These are phyloP conservation scores for Ogataea angusta DNA, from an alignment of 805 yeast species.

Conservation along the genomic window DNA sequence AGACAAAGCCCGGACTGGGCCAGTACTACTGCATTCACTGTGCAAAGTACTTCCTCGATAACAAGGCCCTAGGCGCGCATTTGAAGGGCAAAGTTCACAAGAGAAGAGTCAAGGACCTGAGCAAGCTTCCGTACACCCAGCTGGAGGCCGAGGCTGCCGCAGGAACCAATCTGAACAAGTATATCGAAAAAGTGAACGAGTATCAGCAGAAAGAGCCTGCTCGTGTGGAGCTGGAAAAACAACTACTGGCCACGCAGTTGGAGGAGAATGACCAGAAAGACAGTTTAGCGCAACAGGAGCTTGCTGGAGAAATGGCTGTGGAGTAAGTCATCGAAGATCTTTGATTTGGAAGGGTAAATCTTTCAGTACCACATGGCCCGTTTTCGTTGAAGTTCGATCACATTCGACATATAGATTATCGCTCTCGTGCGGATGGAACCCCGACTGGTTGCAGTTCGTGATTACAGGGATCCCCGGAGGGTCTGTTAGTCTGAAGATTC, in stretches of 20 bases:
- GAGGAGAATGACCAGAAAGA: slow-evolving; percentile 34
- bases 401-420: slow-evolving; percentile 47
- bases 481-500: slow-evolving; percentile 59
- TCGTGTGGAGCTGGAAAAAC: slow-evolving; percentile 41
- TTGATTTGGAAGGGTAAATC: slow-evolving; percentile 46
- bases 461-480: slow-evolving; percentile 61
- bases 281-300: slow-evolving; percentile 26
- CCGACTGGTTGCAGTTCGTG: slow-evolving; percentile 45
- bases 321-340: slow-evolving; percentile 41
- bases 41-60: slow-evolving; percentile 85
- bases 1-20: slow-evolving; percentile 89
- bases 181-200: slow-evolving; percentile 58
- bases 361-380: slow-evolving; percentile 50
- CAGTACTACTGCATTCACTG: slow-evolving; percentile 94
- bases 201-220: slow-evolving; percentile 50
- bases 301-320: slow-evolving; percentile 19
- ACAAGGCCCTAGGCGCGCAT: slow-evolving; percentile 69
- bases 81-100: slow-evolving; percentile 76
- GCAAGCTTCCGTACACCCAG: slow-evolving; percentile 77
- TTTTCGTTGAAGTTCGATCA: slow-evolving; percentile 26
- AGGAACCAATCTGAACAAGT: slow-evolving; percentile 71
- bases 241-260: slow-evolving; percentile 25
- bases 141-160: slow-evolving; percentile 90
- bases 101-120: slow-evolving; percentile 75
- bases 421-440: slow-evolving; percentile 64